These are phyloP conservation scores for Cladosporium sp. DNA, from an alignment of 2,329 filamentous ascomycete genomes.

Conservation along the genomic window DNA sequence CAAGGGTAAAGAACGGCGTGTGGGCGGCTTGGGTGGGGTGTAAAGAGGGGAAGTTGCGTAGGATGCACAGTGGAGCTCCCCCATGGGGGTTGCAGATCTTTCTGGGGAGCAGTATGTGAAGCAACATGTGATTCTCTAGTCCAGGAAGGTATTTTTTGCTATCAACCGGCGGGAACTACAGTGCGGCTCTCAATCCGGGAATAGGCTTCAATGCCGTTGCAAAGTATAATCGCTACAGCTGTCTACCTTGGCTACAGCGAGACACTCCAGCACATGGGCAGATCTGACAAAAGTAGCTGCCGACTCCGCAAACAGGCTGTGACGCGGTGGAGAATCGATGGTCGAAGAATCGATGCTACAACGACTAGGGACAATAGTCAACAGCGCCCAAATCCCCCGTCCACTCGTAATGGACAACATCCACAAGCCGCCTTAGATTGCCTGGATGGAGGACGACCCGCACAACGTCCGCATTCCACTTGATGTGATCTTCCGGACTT, in stretches of 20 bases:
- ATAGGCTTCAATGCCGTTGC: no score
- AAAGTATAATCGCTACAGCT: no score
- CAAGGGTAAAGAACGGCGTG: not conserved
- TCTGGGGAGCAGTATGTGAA: not conserved
- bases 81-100: not conserved
- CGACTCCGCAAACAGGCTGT: no score
- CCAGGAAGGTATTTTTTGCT: no score
- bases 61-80: not conserved
- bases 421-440: not conserved
- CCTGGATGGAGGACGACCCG: not conserved
- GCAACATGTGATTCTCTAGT: not conserved
- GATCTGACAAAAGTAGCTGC: no score
- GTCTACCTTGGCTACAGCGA: no score
- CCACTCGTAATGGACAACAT: constrained; percentile 4
- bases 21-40: not conserved
- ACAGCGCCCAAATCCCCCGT: not conserved
- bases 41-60: not conserved
- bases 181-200: no score
- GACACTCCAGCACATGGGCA: no score
- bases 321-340: no score
- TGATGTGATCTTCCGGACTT: not conserved
- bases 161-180: no score
- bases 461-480: not conserved
- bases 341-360: no score
- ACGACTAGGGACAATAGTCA: not conserved